Percentiles rank a stretch among this genome's conserved stretches.
phyloP scores from a whole-genome alignment of 495 filamentous ascomycete species.

The Penicillium lividum region DNA sequence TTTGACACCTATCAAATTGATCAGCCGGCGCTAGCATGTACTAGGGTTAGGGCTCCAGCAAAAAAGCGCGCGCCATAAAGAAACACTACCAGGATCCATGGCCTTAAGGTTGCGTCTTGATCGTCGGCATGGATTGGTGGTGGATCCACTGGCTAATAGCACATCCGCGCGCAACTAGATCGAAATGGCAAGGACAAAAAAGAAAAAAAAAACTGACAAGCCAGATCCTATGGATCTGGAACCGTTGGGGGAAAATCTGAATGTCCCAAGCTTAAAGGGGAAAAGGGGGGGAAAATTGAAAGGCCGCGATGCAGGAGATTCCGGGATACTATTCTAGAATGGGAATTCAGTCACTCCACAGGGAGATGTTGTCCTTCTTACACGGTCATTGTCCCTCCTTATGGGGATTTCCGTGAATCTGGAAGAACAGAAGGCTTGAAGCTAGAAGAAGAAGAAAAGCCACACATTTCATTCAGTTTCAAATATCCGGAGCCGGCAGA shows the following conservation, averaged over 20 bases:
- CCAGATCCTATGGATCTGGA: slow-evolving; percentile 9
- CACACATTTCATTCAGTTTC: slow-evolving; percentile 6
- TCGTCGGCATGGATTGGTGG: slow-evolving; percentile 24
- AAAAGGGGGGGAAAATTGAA: slow-evolving; percentile 13
- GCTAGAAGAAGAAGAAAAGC: background rate
- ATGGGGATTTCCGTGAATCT: background rate
- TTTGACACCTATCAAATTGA: slow-evolving; percentile 32
- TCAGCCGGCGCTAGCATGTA: slow-evolving; percentile 11
- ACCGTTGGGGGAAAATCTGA: slow-evolving; percentile 5
- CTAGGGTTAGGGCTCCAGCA: background rate
- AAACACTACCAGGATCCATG: slow-evolving; percentile 16
- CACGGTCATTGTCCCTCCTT: background rate
- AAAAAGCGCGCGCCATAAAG: slow-evolving; percentile 22
- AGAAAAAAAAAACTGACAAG: slow-evolving; percentile 11
- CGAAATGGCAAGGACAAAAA: slow-evolving; percentile 26
- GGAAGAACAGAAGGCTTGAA: background rate
- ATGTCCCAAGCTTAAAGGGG: slow-evolving; percentile 5
- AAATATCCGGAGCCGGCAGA: slow-evolving; percentile 13
- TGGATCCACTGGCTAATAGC: slow-evolving; percentile 20
- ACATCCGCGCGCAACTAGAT: slow-evolving; percentile 27
- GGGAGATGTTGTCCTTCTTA: background rate
- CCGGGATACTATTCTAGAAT: slow-evolving; percentile 14
- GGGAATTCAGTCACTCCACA: background rate
- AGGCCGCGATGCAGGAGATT: slow-evolving; percentile 20
- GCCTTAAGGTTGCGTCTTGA: slow-evolving; percentile 20